Percentiles rank a stretch among this genome's conserved stretches.
Evolutionary conservation across 139 green algal species (phyloP).

Genomic region (Coccomyxa sp.): DNA sequence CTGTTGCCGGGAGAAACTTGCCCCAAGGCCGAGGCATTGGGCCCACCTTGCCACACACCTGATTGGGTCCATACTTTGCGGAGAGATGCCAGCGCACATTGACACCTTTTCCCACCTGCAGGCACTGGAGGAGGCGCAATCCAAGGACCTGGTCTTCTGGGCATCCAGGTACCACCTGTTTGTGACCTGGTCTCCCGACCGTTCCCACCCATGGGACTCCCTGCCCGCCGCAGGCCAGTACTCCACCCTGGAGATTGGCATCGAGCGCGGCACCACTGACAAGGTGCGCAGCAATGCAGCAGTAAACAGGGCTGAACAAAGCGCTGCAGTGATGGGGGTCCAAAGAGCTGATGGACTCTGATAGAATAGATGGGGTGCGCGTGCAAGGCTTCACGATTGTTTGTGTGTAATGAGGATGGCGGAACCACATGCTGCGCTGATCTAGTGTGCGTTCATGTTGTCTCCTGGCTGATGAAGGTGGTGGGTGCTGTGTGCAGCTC

Average conservation of each 20-base stretch:
- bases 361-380: not conserved
- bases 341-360: not conserved
- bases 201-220: constrained; percentile 9
- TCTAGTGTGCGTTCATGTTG: too few species aligned
- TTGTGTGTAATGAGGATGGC: not conserved
- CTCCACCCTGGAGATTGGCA: constrained; percentile 8
- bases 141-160: constrained; percentile 11
- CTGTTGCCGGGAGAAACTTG: too few species aligned
- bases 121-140: not conserved
- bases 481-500: not conserved
- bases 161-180: constrained; percentile 14
- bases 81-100: too few species aligned
- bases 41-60: too few species aligned
- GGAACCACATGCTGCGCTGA: too few species aligned
- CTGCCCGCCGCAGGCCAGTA: not conserved
- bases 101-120: not conserved
- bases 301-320: not conserved
- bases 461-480: too few species aligned
- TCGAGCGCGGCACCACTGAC: not conserved
- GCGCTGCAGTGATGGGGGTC: too few species aligned
- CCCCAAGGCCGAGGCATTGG: too few species aligned
- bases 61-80: too few species aligned
- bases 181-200: constrained; percentile 10
- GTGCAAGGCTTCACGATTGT: not conserved
- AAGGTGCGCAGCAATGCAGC: not conserved